A percentile compares a stretch with the other conserved stretches of the same genome.
Evolutionary conservation across 345 rosid genomes (phyloP).

Genomic region (Eucalyptus rudis): DNA sequence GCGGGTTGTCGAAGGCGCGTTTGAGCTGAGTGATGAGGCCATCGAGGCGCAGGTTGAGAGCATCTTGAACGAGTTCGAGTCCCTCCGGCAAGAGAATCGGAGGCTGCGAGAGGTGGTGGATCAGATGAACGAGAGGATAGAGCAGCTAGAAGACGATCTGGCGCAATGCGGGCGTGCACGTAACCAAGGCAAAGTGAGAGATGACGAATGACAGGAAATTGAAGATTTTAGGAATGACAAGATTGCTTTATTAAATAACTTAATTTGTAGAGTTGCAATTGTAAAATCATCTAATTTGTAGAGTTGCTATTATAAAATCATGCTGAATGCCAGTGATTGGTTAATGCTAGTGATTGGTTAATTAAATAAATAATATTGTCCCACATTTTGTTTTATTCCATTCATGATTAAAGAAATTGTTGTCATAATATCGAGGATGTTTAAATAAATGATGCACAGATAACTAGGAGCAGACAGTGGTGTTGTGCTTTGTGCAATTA

Average conservation of each 20-base stretch:
- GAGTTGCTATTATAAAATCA: neutral
- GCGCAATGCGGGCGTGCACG: neutral
- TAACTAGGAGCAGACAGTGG: neutral
- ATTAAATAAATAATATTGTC: no score
- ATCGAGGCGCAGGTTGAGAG: constrained; percentile 47
- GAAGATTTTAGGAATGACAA: neutral
- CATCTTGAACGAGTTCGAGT: constrained; percentile 36
- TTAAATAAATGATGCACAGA: neutral
- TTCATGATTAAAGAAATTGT: neutral
- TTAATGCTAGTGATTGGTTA: neutral
- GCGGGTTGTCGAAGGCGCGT: constrained; percentile 55
- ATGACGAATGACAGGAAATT: neutral
- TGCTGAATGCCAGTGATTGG: neutral
- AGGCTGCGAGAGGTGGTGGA: constrained; percentile 2
- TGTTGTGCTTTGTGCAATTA: neutral
- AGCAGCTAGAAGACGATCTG: constrained; percentile 18
- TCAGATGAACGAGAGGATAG: constrained; percentile 25
- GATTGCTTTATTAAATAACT: neutral
- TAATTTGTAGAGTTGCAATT: neutral
- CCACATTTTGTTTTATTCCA: neutral
- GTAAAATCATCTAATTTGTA: neutral
- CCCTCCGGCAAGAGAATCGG: constrained; percentile 23
- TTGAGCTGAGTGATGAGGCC: constrained; percentile 70
- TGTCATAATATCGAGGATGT: neutral
- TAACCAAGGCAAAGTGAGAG: neutral